A percentile compares a stretch with the other conserved stretches of the same genome.
These are phyloP conservation scores for Ocimum tenuiflorum DNA, from an alignment of 257 asterid genomes.

Conservation along the genomic window DNA sequence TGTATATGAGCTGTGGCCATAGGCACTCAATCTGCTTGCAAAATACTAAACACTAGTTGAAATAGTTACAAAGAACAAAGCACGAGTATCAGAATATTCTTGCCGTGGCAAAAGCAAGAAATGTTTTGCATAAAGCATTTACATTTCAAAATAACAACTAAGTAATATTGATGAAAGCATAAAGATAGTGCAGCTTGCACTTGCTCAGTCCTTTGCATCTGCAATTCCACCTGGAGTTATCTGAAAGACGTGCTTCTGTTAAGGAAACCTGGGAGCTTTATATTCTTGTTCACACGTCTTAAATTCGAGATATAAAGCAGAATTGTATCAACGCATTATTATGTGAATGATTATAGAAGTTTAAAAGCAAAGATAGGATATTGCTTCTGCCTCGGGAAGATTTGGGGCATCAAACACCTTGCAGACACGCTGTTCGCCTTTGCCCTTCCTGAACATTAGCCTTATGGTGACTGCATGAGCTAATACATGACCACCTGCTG, in stretches of 20 bases:
- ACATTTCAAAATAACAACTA: neutral
- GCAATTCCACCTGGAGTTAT: constrained; percentile 96
- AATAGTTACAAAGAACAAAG: neutral
- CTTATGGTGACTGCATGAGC: constrained; percentile 97
- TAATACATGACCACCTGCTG: constrained; percentile 96
- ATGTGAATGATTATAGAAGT: neutral
- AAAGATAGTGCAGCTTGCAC: neutral
- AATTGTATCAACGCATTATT: neutral
- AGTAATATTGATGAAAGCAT: neutral
- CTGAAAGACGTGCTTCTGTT: constrained; percentile 67
- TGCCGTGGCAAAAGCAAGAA: neutral
- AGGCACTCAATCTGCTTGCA: neutral
- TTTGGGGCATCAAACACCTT: constrained; percentile 97
- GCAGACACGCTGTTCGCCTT: constrained; percentile 99
- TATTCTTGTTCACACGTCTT: neutral
- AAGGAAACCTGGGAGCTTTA: constrained; percentile 27
- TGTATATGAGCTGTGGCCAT: neutral
- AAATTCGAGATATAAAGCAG: neutral
- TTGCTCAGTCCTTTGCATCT: constrained; percentile 78
- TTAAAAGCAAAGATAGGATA: constrained; percentile 47
- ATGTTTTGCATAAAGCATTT: neutral
- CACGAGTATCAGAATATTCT: neutral
- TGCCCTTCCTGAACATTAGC: constrained; percentile 98
- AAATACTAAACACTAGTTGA: neutral
- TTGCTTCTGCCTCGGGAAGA: constrained; percentile 98